phyloP scores from a whole-genome alignment of 805 yeast genomes.

The Phaffomyces thermotolerans region DNA sequence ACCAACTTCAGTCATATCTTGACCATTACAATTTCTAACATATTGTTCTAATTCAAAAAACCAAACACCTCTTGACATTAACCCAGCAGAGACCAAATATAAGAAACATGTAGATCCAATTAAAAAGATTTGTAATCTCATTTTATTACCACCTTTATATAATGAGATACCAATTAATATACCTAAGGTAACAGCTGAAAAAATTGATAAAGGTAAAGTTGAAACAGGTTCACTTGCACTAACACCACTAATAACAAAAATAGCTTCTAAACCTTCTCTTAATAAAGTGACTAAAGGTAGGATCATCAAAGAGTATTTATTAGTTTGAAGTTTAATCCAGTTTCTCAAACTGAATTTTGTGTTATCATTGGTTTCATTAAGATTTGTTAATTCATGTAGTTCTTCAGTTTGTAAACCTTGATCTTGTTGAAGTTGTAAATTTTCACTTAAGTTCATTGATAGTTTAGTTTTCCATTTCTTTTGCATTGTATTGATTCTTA shows the following conservation, averaged over 20 bases:
- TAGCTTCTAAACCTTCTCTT: slow-evolving; percentile 90
- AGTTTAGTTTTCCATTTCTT: slow-evolving; percentile 71
- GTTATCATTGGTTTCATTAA: slow-evolving; percentile 9
- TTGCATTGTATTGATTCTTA: slow-evolving; percentile 76
- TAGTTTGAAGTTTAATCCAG: slow-evolving; percentile 20
- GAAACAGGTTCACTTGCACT: slow-evolving; percentile 64
- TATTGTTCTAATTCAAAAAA: slow-evolving; percentile 72
- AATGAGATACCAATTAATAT: slow-evolving; percentile 55
- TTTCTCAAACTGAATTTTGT: slow-evolving; percentile 5
- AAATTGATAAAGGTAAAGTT: slow-evolving; percentile 58
- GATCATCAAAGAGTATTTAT: slow-evolving; percentile 64
- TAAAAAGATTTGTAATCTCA: slow-evolving; percentile 69
- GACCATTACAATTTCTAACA: slow-evolving; percentile 68
- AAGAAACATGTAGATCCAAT: slow-evolving; percentile 74
- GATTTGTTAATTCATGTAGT: slow-evolving; percentile 10
- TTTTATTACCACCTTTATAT: slow-evolving; percentile 72
- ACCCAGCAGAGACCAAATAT: slow-evolving; percentile 82
- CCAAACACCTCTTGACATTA: slow-evolving; percentile 88
- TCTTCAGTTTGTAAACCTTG: slow-evolving; percentile 10
- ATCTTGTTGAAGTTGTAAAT: slow-evolving; percentile 13
- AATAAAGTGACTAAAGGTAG: slow-evolving; percentile 80
- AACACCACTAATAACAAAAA: slow-evolving; percentile 85
- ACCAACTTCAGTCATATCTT: slow-evolving; percentile 81
- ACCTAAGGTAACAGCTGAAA: slow-evolving; percentile 56
- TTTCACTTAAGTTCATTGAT: slow-evolving; percentile 52